These are phyloP conservation scores for Prunus padus DNA, from an alignment of 306 rosid species.

Conservation along the genomic window DNA sequence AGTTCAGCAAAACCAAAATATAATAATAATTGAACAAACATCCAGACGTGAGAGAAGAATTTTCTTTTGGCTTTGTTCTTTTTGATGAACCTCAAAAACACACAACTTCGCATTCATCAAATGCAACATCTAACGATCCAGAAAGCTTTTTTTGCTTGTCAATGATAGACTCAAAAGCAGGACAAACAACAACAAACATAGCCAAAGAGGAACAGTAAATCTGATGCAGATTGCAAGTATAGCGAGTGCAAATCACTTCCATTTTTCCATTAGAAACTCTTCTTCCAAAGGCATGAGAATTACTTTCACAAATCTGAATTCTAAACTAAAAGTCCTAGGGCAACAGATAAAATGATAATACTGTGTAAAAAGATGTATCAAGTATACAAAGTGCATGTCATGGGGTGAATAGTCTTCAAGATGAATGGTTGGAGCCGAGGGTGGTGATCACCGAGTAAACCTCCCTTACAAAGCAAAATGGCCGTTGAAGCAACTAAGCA, in stretches of 20 bases:
- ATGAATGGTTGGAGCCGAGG: slow-evolving; percentile 5
- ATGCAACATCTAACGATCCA: no score
- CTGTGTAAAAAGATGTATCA: slow-evolving; percentile 24
- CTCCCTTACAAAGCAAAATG: no score
- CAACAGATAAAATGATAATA: slow-evolving; percentile 1
- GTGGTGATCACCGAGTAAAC: background rate
- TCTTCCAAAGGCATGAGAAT: slow-evolving; percentile 10
- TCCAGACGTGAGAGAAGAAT: no score
- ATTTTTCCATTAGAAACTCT: slow-evolving; percentile 5
- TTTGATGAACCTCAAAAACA: no score
- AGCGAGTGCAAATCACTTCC: background rate
- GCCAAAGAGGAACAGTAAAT: background rate
- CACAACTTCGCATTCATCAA: no score
- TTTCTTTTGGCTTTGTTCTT: no score
- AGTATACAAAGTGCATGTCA: slow-evolving; percentile 29
- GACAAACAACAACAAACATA: background rate
- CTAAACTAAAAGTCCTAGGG: background rate
- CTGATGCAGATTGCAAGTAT: background rate
- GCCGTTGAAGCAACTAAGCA: no score
- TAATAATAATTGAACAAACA: no score
- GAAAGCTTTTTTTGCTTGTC: no score
- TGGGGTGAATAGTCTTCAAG: slow-evolving; percentile 16
- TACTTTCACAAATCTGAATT: slow-evolving; percentile 8
- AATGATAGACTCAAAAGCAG: background rate
- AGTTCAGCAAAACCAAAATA: no score